phyloP scores from a whole-genome alignment of 1,284 basidiomycete species.

The Paramarasmius palmivorus region DNA sequence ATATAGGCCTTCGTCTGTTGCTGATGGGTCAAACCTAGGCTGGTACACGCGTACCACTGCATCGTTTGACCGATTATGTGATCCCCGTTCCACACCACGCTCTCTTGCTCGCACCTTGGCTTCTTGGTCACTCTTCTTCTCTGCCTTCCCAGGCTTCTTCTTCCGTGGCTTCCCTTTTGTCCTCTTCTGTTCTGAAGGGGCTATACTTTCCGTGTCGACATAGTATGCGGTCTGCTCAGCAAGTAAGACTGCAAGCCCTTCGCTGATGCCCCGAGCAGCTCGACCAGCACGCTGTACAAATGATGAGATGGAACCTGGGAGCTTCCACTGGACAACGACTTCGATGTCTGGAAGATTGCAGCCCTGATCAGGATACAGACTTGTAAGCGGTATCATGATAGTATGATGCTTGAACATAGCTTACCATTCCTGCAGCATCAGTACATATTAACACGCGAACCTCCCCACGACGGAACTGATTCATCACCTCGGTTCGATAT shows the following conservation, averaged over 20 bases:
- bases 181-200: not conserved
- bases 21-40: too few relatives aligned
- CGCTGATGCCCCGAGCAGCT: slow-evolving; percentile 3
- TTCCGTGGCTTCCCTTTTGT: not conserved
- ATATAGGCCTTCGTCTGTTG: too few relatives aligned
- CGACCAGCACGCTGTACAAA: slow-evolving; percentile 14
- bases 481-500: slow-evolving; percentile 9
- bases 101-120: not conserved
- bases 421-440: slow-evolving; percentile 26
- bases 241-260: slow-evolving; percentile 12
- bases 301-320: slow-evolving; percentile 9
- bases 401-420: not conserved
- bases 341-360: slow-evolving; percentile 20
- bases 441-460: slow-evolving; percentile 33
- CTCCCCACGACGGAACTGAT: slow-evolving; percentile 22
- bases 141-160: not conserved
- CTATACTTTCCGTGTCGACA: not conserved
- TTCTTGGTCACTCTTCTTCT: not conserved
- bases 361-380: slow-evolving; percentile 6
- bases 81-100: not conserved
- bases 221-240: slow-evolving; percentile 10
- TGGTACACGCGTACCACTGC: too few relatives aligned
- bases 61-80: not conserved
- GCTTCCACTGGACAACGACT: slow-evolving; percentile 21
- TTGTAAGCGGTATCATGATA: not conserved